These are phyloP conservation scores for Citrullus mucosospermus DNA, from an alignment of 306 rosid species.

Conservation along the genomic window DNA sequence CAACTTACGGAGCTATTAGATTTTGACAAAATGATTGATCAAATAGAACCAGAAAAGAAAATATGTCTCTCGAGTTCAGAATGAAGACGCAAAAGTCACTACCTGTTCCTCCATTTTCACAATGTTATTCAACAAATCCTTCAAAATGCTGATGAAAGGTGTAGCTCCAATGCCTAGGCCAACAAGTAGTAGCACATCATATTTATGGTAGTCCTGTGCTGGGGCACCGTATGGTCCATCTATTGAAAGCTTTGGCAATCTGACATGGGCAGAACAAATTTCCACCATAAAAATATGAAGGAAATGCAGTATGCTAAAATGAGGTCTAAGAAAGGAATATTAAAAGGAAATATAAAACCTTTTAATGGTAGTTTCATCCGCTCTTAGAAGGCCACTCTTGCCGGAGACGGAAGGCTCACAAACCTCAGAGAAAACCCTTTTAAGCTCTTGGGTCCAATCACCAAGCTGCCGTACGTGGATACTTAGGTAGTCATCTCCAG, in stretches of 20 bases:
- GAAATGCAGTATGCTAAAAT: neutral
- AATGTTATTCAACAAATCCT: constrained; percentile 85
- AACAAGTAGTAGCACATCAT: constrained; percentile 83
- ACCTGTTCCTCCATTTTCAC: constrained; percentile 90
- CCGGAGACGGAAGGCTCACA: constrained; percentile 89
- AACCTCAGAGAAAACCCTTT: constrained; percentile 79
- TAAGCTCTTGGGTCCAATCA: constrained; percentile 98
- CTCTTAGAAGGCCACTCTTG: constrained; percentile 94
- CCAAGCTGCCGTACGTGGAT: constrained; percentile 98
- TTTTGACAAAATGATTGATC: neutral
- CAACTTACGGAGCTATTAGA: neutral
- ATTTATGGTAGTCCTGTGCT: constrained; percentile 82
- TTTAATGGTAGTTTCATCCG: constrained; percentile 85
- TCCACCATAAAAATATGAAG: neutral
- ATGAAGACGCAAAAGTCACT: constrained; percentile 12
- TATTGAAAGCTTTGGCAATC: constrained; percentile 85
- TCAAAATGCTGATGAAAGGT: constrained; percentile 93
- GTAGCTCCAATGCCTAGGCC: constrained; percentile 99
- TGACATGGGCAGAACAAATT: constrained; percentile 17
- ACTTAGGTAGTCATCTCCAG: constrained; percentile 86
- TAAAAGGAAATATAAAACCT: constrained; percentile 28
- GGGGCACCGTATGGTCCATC: constrained; percentile 99
- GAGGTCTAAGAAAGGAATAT: neutral
- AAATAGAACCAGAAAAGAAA: neutral
- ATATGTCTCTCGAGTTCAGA: neutral